Evolutionary conservation across 2,329 filamentous ascomycete genomes (phyloP).

Genomic region (Apiospora pterosperma): DNA sequence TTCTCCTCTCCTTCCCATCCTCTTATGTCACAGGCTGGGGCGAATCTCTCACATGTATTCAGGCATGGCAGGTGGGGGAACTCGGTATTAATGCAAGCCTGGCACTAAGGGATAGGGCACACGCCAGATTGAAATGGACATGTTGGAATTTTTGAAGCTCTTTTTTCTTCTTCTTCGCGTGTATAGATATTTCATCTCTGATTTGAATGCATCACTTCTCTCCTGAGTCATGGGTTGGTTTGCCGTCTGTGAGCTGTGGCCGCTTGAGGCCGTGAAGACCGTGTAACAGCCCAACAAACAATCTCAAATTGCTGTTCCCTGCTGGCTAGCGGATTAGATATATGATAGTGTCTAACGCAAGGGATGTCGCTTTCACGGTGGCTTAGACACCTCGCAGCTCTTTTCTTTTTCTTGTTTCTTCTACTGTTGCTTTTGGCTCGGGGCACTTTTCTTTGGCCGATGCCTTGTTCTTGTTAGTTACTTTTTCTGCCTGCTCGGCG

Average conservation of each 20-base stretch:
- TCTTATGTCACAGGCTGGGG: conserved; percentile 17
- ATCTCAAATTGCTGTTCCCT: no score
- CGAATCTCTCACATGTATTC: conserved; percentile 18
- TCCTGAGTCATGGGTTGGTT: not conserved
- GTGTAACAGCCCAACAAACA: no score
- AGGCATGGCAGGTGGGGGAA: conserved; percentile 17
- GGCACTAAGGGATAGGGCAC: conserved; percentile 15
- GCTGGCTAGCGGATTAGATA: not conserved
- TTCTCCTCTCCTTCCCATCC: conserved; percentile 10
- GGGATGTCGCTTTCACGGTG: not conserved
- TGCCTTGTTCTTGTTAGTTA: no score
- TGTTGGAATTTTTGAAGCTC: conserved; percentile 16
- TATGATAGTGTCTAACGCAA: not conserved
- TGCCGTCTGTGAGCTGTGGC: not conserved
- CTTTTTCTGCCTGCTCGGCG: no score
- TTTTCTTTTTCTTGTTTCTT: not conserved
- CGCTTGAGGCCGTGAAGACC: not conserved
- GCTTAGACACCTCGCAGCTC: not conserved
- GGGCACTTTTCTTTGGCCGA: no score
- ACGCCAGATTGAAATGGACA: conserved; percentile 24
- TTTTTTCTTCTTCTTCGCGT: conserved; percentile 22
- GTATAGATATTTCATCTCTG: conserved; percentile 16
- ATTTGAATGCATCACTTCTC: conserved; percentile 11
- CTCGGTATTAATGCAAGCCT: conserved; percentile 15
- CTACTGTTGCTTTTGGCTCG: not conserved